phyloP scores from a whole-genome alignment of 306 rosid species.

The Hippophae gyantsensis region DNA sequence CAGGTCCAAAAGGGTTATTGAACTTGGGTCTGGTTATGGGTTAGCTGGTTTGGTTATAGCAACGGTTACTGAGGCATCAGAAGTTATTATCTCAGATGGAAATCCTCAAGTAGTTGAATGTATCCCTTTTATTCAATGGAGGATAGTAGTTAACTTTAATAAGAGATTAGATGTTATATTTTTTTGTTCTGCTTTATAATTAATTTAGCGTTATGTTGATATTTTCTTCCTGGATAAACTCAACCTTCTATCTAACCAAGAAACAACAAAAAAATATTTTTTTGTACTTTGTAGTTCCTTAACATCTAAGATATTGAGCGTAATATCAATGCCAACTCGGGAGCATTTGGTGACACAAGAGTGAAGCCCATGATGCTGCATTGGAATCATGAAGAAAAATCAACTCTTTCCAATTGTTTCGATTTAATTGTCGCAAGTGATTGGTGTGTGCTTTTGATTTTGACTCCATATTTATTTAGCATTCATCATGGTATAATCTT shows the following conservation, averaged over 20 bases:
- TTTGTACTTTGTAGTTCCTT: slow-evolving; percentile 14
- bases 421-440: slow-evolving; percentile 81
- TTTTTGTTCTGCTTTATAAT: not conserved
- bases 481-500: slow-evolving; percentile 4
- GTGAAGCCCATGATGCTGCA: slow-evolving; percentile 72
- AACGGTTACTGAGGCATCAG: slow-evolving; percentile 65
- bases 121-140: slow-evolving; percentile 41
- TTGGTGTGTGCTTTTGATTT: slow-evolving; percentile 38
- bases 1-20: slow-evolving; percentile 82
- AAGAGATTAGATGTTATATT: too few relatives aligned
- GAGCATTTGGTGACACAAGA: slow-evolving; percentile 67
- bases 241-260: not conserved
- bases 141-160: not conserved
- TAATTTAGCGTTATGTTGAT: too few relatives aligned
- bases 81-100: slow-evolving; percentile 90
- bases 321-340: slow-evolving; percentile 57
- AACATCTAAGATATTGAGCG: slow-evolving; percentile 66
- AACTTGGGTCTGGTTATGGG: slow-evolving; percentile 95
- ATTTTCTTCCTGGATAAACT: not conserved
- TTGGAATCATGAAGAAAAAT: slow-evolving; percentile 62
- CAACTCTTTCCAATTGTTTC: slow-evolving; percentile 35
- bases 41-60: slow-evolving; percentile 86
- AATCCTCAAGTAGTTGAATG: slow-evolving; percentile 91
- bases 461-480: slow-evolving; percentile 7
- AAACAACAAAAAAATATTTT: not conserved